Base-by-base conservation (phyloP, 345 rosid species). In the Ceriops zippeliana region DNA sequence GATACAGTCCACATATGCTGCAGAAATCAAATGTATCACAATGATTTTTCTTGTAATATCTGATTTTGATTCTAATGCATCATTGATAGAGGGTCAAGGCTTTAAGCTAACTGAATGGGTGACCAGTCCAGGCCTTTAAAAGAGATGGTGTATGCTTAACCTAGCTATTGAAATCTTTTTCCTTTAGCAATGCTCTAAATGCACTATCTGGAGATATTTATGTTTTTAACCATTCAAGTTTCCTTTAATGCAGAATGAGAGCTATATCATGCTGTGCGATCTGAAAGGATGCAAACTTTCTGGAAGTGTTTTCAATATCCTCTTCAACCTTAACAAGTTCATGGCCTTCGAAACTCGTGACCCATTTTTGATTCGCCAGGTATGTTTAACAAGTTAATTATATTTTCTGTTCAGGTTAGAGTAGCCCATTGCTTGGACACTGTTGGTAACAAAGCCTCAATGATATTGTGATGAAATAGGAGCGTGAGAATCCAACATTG, bases 301-400 rank as follows among this genome's bases (percentile, higher is more conserved):
- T 1, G 98, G 98, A 76, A 87, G 85, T 52, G 85, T 85, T 61
- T 93, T 93, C 81, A 93, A 93, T 79, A 87, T 93, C 67, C 98
- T 93, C 76, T 93, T 90, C 85, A 93, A 93, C 78, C 89, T 93
- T 27, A 93, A 93, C 75, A 93, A 93, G 75, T 93, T 93, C 77
- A 90, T 93, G 92, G 96, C 98, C 62, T 93, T 93, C 62, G 98
- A 93, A 81, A 89, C 93, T 5, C 98, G 98, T 20, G 98, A 93
- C 69, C 98, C 98, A 21, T 93, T 93, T 84, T 90, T 90, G 71
- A 93, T 93, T 63, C 97, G 98, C 62, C 98, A 93, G 98, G 98
- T 93, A 82, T 24, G 53, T 46, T 57, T 7, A 37, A 24, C 26
- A 34, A 69, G 30, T 11, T 52, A 24, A 52, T 69, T 61, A 53